Evolutionary conservation across 805 yeast species (phyloP), one percentile per base, ranked within the genome.

Genomic region (Starmerella kuoi): DNA sequence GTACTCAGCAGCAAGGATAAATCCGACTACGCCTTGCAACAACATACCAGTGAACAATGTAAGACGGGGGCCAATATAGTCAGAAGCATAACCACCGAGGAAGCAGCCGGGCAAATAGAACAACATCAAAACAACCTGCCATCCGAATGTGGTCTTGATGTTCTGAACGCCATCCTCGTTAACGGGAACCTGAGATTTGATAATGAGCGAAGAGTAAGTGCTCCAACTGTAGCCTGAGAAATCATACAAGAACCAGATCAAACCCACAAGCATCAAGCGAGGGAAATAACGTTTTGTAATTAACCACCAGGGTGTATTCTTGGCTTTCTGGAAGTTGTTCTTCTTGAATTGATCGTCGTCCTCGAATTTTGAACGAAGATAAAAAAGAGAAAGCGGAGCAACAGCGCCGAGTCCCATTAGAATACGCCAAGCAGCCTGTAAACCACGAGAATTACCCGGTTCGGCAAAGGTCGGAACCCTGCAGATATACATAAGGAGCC

Each of bases 171-270:
- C 70, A 40, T 69, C 74, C 4, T 23, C 47, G 31, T 40, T 37
- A 4, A 37, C 34, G 9, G 76, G 72, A 31, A 70, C 67, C 46
- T 82, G 71, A 41, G 80, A 65, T 31, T 66, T 64, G 49, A 86
- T 64, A 52, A 88, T 84, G 46, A 73, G 71, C 11, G 87, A 66
- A 5, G 94, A 81, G 63, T 79, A 86, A 54, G 82, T 74, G 55
- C 94, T 87, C 60, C 84, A 86, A 0, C 95, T 84, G 62, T 85
- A 88, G 11, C 77, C 73, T 31, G 86, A 76, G 62, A 87, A 84
- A 64, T 88, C 94, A 60, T 87, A 88, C 54, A 85, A 67, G 67
- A 84, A 86, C 97, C 97, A 87, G 55, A 87, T 75, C 38, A 81
- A 53, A 5, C 88, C 67, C 23, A 85, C 82, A 35, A 84, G 65